These are phyloP conservation scores for Neofusicoccum ribis DNA, from an alignment of 2,329 filamentous ascomycete genomes.

Conservation along the genomic window DNA sequence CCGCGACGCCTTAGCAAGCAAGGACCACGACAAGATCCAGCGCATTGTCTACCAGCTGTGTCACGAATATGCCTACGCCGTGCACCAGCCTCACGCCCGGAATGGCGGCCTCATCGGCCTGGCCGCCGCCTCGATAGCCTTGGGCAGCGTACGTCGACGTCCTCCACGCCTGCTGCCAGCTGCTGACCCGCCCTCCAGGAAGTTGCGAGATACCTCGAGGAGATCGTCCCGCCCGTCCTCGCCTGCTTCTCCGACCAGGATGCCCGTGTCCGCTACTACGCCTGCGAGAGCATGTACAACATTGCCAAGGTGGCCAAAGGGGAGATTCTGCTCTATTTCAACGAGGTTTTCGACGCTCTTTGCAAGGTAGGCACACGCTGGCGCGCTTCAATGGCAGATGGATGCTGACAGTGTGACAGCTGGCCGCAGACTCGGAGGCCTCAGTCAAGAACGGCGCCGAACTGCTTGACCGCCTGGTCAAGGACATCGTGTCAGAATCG, in stretches of 20 bases:
- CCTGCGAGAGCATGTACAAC: slow-evolving; percentile 99
- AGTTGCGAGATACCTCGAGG: slow-evolving; percentile 84
- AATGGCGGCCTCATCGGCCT: slow-evolving; percentile 96
- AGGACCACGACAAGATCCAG: slow-evolving; percentile 78
- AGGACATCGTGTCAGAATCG: slow-evolving; percentile 94
- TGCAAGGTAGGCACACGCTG: slow-evolving; percentile 68
- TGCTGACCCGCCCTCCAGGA: slow-evolving; percentile 58
- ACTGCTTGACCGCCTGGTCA: slow-evolving; percentile 88
- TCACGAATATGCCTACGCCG: slow-evolving; percentile 95
- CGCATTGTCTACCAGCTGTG: slow-evolving; percentile 94
- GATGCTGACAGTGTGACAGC: slow-evolving; percentile 52
- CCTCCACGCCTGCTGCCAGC: slow-evolving; percentile 21
- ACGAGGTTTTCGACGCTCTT: slow-evolving; percentile 94
- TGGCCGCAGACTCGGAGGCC: slow-evolving; percentile 91
- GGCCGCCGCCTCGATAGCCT: slow-evolving; percentile 90
- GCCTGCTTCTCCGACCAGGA: slow-evolving; percentile 98
- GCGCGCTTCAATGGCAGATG: neutral
- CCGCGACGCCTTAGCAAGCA: slow-evolving; percentile 73
- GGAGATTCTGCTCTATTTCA: slow-evolving; percentile 95
- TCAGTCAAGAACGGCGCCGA: slow-evolving; percentile 99
- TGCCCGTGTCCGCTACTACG: slow-evolving; percentile 95
- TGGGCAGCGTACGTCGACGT: slow-evolving; percentile 70
- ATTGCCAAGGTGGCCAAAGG: slow-evolving; percentile 99
- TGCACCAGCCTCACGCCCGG: slow-evolving; percentile 92
- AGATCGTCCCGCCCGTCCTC: slow-evolving; percentile 93